phyloP scores from a whole-genome alignment of 2,329 filamentous ascomycete species.

The Paramyrothecium roridum region DNA sequence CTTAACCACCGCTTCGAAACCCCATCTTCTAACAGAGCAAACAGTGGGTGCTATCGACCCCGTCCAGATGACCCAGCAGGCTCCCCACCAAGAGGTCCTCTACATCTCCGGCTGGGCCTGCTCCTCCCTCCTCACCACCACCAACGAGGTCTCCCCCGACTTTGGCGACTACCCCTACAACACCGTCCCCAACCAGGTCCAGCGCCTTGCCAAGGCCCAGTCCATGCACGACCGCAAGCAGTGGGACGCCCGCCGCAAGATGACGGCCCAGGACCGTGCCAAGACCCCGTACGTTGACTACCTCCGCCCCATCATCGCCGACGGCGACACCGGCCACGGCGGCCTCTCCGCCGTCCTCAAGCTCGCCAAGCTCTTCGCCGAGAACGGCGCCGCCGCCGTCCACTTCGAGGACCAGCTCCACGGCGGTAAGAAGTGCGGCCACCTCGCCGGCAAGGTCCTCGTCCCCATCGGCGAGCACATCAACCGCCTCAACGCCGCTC shows the following conservation, averaged over 20 bases:
- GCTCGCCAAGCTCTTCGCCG: constrained; percentile 93
- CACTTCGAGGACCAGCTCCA: constrained; percentile 98
- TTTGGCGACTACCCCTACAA: constrained; percentile 99
- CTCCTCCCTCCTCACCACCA: constrained; percentile 86
- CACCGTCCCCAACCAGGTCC: constrained; percentile 96
- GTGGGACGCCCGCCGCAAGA: constrained; percentile 78
- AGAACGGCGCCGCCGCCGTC: constrained; percentile 92
- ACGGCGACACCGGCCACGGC: constrained; percentile 94
- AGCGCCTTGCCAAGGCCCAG: constrained; percentile 93
- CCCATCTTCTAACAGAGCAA: constrained; percentile 6
- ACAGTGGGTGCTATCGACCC: constrained; percentile 95
- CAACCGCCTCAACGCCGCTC: constrained; percentile 84
- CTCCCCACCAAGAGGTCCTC: constrained; percentile 89
- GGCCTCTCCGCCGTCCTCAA: constrained; percentile 92
- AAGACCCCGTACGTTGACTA: constrained; percentile 86
- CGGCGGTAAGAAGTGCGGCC: constrained; percentile 97
- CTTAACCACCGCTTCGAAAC: background rate
- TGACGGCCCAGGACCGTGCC: constrained; percentile 70
- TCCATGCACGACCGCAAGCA: constrained; percentile 96
- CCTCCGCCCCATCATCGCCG: constrained; percentile 89
- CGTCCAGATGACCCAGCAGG: constrained; percentile 99
- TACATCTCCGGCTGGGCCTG: constrained; percentile 98
- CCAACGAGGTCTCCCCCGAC: constrained; percentile 96
- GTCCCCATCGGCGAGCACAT: constrained; percentile 95
- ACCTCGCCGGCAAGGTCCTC: constrained; percentile 92